phyloP scores from a whole-genome alignment of 441 rosid genomes.

The Hypseocharis bilobata region DNA sequence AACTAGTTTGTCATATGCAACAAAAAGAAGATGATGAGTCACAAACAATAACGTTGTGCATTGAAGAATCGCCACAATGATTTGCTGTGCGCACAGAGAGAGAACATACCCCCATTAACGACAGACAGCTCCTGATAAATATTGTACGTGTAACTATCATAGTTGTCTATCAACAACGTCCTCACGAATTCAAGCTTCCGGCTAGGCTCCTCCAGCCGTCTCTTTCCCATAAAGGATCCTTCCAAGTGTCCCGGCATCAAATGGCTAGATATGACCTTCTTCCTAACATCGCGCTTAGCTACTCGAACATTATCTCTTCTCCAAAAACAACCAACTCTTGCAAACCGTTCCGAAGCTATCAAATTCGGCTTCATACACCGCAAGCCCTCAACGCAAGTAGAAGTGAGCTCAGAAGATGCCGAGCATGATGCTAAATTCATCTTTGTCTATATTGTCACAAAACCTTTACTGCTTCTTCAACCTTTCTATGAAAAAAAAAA shows the following conservation, averaged over 20 bases:
- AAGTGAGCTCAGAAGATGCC: slow-evolving; percentile 32
- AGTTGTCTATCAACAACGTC: slow-evolving; percentile 84
- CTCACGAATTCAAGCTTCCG: slow-evolving; percentile 57
- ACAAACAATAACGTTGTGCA: not conserved
- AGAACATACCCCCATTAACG: slow-evolving; percentile 62
- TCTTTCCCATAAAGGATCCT: slow-evolving; percentile 40
- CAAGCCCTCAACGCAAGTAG: slow-evolving; percentile 35
- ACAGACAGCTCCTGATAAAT: slow-evolving; percentile 72
- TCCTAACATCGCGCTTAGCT: slow-evolving; percentile 25
- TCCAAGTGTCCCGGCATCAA: slow-evolving; percentile 45
- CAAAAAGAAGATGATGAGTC: not conserved
- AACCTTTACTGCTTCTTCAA: no score
- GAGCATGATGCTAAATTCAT: slow-evolving; percentile 40
- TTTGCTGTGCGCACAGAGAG: no score
- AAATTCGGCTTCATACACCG: slow-evolving; percentile 21
- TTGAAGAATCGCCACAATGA: no score
- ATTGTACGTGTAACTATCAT: slow-evolving; percentile 91
- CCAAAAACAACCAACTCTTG: slow-evolving; percentile 25
- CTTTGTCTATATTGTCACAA: not conserved
- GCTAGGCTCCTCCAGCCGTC: slow-evolving; percentile 31
- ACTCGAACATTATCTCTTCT: slow-evolving; percentile 27
- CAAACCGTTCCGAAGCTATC: slow-evolving; percentile 24
- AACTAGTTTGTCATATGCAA: no score
- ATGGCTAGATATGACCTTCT: slow-evolving; percentile 32
- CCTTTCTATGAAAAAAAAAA: no score